Percentiles rank a stretch among this genome's conserved stretches.
phyloP scores from a whole-genome alignment of 2,329 filamentous ascomycete genomes.

The Ophiostoma sp. region DNA sequence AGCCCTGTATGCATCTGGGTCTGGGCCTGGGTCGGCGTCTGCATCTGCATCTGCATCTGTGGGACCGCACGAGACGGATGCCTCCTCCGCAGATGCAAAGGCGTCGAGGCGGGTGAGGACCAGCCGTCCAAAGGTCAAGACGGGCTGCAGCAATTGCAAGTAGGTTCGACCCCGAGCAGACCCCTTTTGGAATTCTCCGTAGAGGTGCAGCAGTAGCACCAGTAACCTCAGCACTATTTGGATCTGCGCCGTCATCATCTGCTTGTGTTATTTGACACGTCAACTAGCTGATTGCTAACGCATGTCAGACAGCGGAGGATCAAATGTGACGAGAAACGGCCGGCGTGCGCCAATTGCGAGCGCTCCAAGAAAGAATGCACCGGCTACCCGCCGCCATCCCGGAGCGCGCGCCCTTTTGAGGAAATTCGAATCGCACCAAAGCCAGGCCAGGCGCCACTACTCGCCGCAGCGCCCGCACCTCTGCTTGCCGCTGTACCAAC shows the following conservation, averaged over 20 bases:
- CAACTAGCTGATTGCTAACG: conserved; percentile 23
- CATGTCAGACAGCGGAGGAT: conserved; percentile 51
- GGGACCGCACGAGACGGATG: background rate
- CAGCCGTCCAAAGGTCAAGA: conserved; percentile 60
- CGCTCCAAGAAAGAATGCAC: conserved; percentile 54
- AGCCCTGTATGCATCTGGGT: background rate
- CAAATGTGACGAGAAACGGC: conserved; percentile 62
- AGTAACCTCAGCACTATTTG: background rate
- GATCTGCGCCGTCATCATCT: background rate
- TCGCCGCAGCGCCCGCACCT: background rate
- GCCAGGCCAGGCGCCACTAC: conserved; percentile 31
- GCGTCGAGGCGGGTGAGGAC: conserved; percentile 43
- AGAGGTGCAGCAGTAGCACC: background rate
- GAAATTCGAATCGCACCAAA: conserved; percentile 49
- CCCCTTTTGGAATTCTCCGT: background rate
- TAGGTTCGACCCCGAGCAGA: conserved; percentile 38
- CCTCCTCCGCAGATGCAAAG: background rate
- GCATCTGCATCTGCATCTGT: background rate
- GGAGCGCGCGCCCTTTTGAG: conserved; percentile 43
- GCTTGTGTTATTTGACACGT: background rate
- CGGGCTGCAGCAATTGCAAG: conserved; percentile 64
- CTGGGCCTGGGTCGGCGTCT: background rate
- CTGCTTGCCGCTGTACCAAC: background rate
- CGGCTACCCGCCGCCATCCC: conserved; percentile 56
- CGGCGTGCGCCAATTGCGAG: conserved; percentile 55